Evolutionary conservation across 345 rosid genomes (phyloP), one percentile per base, ranked within the genome.

Genomic region (Pugionium dolabratum): DNA sequence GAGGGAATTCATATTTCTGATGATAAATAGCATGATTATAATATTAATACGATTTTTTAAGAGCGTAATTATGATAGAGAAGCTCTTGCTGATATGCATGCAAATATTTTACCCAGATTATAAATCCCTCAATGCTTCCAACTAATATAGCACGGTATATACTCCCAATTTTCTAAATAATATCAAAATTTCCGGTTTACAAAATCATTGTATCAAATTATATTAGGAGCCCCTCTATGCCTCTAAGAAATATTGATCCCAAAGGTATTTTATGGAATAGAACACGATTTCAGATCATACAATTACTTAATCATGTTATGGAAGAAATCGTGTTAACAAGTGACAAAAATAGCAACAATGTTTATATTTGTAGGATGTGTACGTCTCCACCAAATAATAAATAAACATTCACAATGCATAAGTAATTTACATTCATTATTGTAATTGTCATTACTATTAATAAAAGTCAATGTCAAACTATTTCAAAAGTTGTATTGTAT

Each of bases 391-490:
- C 55, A 5, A 6, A 62, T 2, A 2, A 2, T 1, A 46, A 7
- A 3, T 0, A 35, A 0, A 27, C 28, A 0, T 62, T 62, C 1
- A 49, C 2, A 29, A 37, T 62, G 37, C 0, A 5, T 0, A 2
- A 11, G 6, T 34, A 62, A 1, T 29, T 49, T 0, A 2, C 36
- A 0, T 0, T 36, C 0, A 0, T 0, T 0, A 7, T 62, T 1
- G 36, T 9, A 0, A 49, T 62, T 37, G 67, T 34, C 0, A 36
- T 62, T 7, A 62, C 35, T 0, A 62, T 37, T 0, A 62, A 62
- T 1, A 62, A 62, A 4, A 62, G 7, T 0, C 46, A 46, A 2
- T 10, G 46, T 3, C 36, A 28, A 4, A 28, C 52, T 1, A n/a
- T 62, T 1, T 4, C 2, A 1, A 5, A 26, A 0, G n/a, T 26